A percentile compares a stretch with the other conserved stretches of the same genome.
phyloP scores from a whole-genome alignment of 495 filamentous ascomycete species.

The Penicillium cosmopolitanum region DNA sequence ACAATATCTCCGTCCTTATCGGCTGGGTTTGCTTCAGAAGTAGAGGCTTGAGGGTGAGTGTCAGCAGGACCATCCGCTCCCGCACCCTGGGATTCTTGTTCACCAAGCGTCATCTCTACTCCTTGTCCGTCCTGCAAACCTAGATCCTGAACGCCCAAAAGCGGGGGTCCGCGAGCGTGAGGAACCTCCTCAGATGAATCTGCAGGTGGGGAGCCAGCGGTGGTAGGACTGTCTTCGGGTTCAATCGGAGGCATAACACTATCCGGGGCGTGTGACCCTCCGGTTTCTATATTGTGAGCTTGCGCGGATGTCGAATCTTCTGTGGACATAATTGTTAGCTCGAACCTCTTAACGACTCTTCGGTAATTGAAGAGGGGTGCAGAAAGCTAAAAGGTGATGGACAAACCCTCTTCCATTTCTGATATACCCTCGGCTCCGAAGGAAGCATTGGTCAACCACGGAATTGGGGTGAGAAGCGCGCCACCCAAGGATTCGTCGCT shows the following conservation, averaged over 20 bases:
- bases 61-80: constrained; percentile 12
- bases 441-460: constrained; percentile 67
- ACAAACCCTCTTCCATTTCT: constrained; percentile 30
- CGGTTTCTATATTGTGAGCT: constrained; percentile 21
- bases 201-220: constrained; percentile 24
- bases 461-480: constrained; percentile 90
- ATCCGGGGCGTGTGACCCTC: constrained; percentile 1
- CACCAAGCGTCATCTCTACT: constrained; percentile 44
- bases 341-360: neutral
- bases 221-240: constrained; percentile 32
- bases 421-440: constrained; percentile 31
- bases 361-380: neutral
- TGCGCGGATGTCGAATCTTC: constrained; percentile 25
- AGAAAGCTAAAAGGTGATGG: constrained; percentile 42
- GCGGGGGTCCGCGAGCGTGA: constrained; percentile 78
- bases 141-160: constrained; percentile 84
- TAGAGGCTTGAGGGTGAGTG: constrained; percentile 14
- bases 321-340: constrained; percentile 13
- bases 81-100: constrained; percentile 19
- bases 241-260: constrained; percentile 25
- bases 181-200: constrained; percentile 61
- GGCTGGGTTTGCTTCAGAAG: constrained; percentile 17
- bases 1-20: constrained; percentile 51
- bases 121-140: constrained; percentile 71
- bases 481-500: constrained; percentile 90